phyloP scores from a whole-genome alignment of 176 grass and related monocot species.

The Bolboschoenus planiculmis region DNA sequence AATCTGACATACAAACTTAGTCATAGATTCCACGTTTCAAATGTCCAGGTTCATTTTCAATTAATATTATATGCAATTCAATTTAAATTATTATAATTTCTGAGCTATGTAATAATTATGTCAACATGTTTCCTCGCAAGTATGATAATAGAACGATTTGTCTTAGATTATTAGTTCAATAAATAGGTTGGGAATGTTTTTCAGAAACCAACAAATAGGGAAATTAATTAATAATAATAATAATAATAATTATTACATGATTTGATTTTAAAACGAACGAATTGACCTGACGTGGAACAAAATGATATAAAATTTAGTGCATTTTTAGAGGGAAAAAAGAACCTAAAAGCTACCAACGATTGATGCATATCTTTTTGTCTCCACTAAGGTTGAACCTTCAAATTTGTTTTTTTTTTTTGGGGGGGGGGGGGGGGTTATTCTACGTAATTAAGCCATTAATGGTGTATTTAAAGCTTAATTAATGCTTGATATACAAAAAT shows the following conservation, averaged over 20 bases:
- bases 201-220: not conserved
- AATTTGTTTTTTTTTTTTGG: not conserved
- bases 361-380: not conserved
- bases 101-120: not conserved
- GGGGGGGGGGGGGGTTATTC: too few species aligned
- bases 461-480: not conserved
- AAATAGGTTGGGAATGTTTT: not conserved
- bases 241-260: not conserved
- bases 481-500: not conserved
- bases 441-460: not conserved
- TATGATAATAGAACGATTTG: not conserved
- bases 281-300: not conserved
- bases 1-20: too few species aligned
- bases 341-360: not conserved
- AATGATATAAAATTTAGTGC: not conserved
- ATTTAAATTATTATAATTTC: not conserved
- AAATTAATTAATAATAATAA: too few species aligned
- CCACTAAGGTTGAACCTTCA: not conserved
- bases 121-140: not conserved
- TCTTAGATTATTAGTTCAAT: not conserved
- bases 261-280: not conserved
- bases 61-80: not conserved
- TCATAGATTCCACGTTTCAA: too few species aligned
- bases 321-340: not conserved
- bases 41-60: not conserved